Evolutionary conservation across 2,329 filamentous ascomycete species (phyloP).

Genomic region (Xylaria arbuscula): DNA sequence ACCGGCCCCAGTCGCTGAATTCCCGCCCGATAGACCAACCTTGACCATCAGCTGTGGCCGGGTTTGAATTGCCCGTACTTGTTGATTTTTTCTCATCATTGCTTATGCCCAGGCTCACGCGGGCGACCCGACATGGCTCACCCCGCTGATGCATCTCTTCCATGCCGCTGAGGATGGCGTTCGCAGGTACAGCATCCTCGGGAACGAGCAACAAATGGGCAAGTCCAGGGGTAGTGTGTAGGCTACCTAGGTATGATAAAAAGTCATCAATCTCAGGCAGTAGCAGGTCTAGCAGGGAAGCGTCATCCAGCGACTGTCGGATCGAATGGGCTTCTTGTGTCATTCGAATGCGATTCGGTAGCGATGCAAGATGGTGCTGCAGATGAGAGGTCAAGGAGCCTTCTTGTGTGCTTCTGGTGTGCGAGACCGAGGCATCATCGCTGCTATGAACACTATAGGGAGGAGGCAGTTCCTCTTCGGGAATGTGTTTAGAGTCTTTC

Average conservation of each 20-base stretch:
- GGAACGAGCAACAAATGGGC: constrained; percentile 61
- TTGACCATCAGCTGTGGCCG: constrained; percentile 11
- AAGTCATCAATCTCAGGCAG: constrained; percentile 57
- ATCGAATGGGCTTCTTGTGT: constrained; percentile 51
- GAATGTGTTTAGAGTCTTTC: constrained; percentile 20
- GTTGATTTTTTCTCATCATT: constrained; percentile 28
- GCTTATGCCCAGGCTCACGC: constrained; percentile 34
- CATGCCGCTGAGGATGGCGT: constrained; percentile 44
- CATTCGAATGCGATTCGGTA: constrained; percentile 54
- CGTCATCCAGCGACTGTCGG: constrained; percentile 53
- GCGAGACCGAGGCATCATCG: constrained; percentile 5
- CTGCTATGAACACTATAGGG: constrained; percentile 41
- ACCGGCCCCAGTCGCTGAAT: constrained; percentile 62
- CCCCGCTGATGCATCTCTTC: constrained; percentile 48
- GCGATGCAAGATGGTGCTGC: constrained; percentile 50
- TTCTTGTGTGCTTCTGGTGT: constrained; percentile 25
- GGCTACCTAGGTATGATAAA: constrained; percentile 53
- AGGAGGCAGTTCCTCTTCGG: constrained; percentile 40
- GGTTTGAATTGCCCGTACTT: neutral
- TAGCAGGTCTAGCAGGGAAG: constrained; percentile 54
- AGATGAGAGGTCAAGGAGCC: constrained; percentile 45
- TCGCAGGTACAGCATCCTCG: constrained; percentile 52
- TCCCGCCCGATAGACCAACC: constrained; percentile 42
- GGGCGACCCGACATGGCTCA: constrained; percentile 44
- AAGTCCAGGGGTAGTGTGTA: constrained; percentile 49